Base-by-base conservation (phyloP, 2,329 filamentous ascomycete species). In the Arthrinium phaeospermum region DNA sequence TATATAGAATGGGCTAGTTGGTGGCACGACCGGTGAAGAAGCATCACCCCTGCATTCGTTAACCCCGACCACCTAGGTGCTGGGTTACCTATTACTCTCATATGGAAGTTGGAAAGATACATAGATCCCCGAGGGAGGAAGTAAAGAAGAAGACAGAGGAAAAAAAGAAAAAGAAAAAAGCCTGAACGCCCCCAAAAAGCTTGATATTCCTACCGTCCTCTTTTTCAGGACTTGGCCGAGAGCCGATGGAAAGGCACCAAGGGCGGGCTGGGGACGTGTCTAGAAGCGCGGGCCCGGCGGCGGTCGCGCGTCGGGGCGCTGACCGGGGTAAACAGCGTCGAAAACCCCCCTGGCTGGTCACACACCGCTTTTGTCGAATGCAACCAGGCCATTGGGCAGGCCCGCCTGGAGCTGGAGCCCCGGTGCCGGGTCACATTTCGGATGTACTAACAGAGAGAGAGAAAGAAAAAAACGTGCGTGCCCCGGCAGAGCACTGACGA, bases 291-390 rank as follows among this genome's bases (percentile, higher is more conserved):
- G 57, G 10, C 34, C 57, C 57, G 57, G 34, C 34, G 51, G 27
- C 24, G 27, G 51, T 57, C 51, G 27, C 46, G 51, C 24, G 51
- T 37, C 30, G 30, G 53, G 30, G 57, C 19, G 34, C 6, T 64
- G 57, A 41, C 57, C 57, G 30, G 57, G 57, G 57, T 14, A 22
- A 37, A 64, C 19, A 64, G 57, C 34, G 34, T 64, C 22, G 22
- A 19, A 41, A 13, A 10, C 37, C 37, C 19, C 57, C 57, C 57
- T 64, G 57, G 34, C 57, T n/a, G 30, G 34, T 64, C 57, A 64
- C 57, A 64, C 57, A 64, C 57, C 57, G 57, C 57, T 64, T 37
- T 64, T 64, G 57, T 64, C 22, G 22, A 64, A 64, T 64, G 57
- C 10, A 41, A 64, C 30, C 57, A 37, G 57, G 12, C 22, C 34